A percentile compares a stretch with the other conserved stretches of the same genome.
phyloP scores from a whole-genome alignment of 1,139 yeast genomes.

The Zygosaccharomyces sapae region DNA sequence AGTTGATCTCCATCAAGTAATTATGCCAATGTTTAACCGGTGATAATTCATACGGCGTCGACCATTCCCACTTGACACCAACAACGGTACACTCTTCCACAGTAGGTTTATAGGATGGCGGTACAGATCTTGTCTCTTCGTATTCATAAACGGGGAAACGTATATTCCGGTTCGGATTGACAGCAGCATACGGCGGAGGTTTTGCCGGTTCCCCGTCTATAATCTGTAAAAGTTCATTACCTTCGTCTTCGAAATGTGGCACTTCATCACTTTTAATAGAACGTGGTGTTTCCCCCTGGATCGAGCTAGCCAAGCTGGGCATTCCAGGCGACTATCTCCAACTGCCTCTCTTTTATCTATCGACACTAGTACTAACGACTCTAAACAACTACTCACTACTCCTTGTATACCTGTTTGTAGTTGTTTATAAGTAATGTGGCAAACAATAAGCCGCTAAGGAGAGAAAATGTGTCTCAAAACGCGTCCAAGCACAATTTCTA shows the following conservation, averaged over 20 bases:
- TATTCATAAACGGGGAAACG: slow-evolving; percentile 48
- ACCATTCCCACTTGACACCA: slow-evolving; percentile 59
- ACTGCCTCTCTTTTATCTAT: not conserved
- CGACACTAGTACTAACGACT: not conserved
- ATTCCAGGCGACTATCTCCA: not conserved
- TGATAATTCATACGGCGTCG: slow-evolving; percentile 61
- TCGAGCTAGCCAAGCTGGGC: slow-evolving; percentile 4
- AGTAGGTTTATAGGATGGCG: slow-evolving; percentile 57
- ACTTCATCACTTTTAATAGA: slow-evolving; percentile 1
- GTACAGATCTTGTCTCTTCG: slow-evolving; percentile 33
- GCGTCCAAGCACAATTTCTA: not conserved
- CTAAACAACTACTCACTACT: too few relatives aligned
- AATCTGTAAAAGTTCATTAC: slow-evolving; percentile 37
- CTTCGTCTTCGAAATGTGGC: slow-evolving; percentile 16
- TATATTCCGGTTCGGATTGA: slow-evolving; percentile 38
- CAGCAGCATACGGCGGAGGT: slow-evolving; percentile 45
- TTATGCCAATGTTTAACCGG: slow-evolving; percentile 61
- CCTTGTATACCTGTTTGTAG: not conserved
- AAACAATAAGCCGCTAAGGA: not conserved
- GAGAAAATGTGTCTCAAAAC: not conserved
- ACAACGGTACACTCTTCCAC: slow-evolving; percentile 53
- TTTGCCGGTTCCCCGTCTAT: slow-evolving; percentile 49
- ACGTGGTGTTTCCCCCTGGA: not conserved
- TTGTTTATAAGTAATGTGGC: not conserved
- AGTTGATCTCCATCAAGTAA: slow-evolving; percentile 61